Evolutionary conservation across 2,329 filamentous ascomycete genomes (phyloP).

Genomic region (Verticillium klebahnii): DNA sequence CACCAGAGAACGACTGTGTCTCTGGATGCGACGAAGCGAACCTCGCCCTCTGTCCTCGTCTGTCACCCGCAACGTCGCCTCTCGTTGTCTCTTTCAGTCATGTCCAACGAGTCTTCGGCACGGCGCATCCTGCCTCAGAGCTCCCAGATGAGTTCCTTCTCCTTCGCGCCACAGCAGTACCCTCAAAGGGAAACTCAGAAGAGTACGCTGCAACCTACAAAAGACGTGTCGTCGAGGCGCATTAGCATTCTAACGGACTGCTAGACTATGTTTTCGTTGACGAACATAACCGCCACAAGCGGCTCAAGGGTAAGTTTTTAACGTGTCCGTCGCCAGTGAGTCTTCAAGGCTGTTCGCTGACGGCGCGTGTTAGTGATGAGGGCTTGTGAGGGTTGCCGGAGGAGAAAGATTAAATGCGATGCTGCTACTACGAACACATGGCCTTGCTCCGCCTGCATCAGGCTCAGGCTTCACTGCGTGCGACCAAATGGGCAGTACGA

Average conservation of each 20-base stretch:
- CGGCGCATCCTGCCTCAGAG: conserved; percentile 63
- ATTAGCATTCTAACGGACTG: not conserved
- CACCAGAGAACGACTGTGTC: not conserved
- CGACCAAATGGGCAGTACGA: conserved; percentile 80
- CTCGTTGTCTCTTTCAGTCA: conserved; percentile 24
- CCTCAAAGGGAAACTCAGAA: conserved; percentile 70
- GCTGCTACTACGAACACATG: conserved; percentile 95
- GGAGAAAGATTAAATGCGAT: conserved; percentile 97
- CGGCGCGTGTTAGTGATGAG: conserved; percentile 68
- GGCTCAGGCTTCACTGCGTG: conserved; percentile 88
- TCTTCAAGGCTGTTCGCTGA: conserved; percentile 4
- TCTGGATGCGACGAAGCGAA: conserved; percentile 8
- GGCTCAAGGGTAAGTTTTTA: conserved; percentile 74
- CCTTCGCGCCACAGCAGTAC: conserved; percentile 61
- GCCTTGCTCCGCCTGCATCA: conserved; percentile 91
- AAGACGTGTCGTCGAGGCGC: not conserved
- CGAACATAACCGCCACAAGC: conserved; percentile 96
- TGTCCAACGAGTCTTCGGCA: conserved; percentile 60
- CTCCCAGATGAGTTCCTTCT: conserved; percentile 69
- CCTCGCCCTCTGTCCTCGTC: not conserved
- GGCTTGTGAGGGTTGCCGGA: conserved; percentile 90
- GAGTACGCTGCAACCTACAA: conserved; percentile 50
- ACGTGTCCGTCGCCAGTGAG: not conserved
- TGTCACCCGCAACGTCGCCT: not conserved
- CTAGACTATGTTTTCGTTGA: conserved; percentile 98